Base-by-base conservation (phyloP, 179 eudicot species). In the Monotropa hypopitys region DNA sequence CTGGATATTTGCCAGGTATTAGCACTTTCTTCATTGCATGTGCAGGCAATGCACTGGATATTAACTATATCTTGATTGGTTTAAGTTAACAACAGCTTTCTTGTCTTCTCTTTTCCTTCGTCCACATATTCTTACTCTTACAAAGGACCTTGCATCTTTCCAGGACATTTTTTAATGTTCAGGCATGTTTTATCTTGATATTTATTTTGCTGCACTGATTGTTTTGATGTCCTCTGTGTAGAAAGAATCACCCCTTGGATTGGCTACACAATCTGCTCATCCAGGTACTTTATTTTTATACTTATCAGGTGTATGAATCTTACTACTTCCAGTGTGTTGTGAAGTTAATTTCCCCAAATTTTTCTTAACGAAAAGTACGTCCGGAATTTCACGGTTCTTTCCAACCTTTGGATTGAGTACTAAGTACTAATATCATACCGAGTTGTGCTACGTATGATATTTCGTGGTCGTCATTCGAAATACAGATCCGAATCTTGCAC, bases 211-310 rank as follows among this genome's bases (percentile, higher is more conserved):
- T 54, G 0, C 4, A 8, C 23, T 66, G 23, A 51, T 20, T 76
- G 21, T 46, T 65, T 81, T 75, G 70, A 5, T 54, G 80, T 53
- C 46, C 45, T 75, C 4, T n/a, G 50, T 88, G 88, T 90, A 95
- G 99, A 95, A 95, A 87, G 95, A 93, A 79, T 84, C 97, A 10
- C 99, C 99, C 61, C 69, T 89, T 61, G 99, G 99, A 47, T 77
- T 85, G 80, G 89, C 97, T 42, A 91, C 97, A 61, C 78, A 90
- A 76, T 95, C 99, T 70, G 99, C 98, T 83, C 98, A 95, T 84
- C 99, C 98, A 83, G 99, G 99, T 95, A 87, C 69, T 33, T 7
- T 35, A 2, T 32, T 54, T 57, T 26, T 38, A 26, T 33, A 43
- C 7, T 4, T 74, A 12, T 0, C 21, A 10, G 5, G 9, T 20